Evolutionary conservation across 768 basidiomycete genomes (phyloP), one percentile per base, ranked within the genome.

Genomic region (Boletellus sp.): DNA sequence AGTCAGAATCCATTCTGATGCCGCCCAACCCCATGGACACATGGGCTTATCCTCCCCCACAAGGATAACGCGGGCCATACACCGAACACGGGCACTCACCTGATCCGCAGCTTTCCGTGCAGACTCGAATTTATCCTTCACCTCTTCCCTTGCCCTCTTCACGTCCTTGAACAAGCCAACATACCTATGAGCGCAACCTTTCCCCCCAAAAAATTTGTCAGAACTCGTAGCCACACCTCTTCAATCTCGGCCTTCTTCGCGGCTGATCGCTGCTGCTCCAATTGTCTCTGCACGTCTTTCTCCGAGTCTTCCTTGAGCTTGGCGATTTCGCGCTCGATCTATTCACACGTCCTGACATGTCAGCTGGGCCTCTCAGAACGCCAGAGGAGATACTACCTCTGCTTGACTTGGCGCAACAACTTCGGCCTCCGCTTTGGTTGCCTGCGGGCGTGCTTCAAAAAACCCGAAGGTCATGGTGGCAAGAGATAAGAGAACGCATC

Each of bases 251-350:
- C 31, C n/a, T 41, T 17, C 12, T 31, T 45, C 13, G 41, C 53
- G 1, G 51, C 63, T 36, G 13, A 8, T n/a, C 45, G 48, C 16
- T 64, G 63, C 12, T 55, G 48, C 34, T 42, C 44, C 15, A 63
- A 39, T 17, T 65, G 61, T 26, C 53, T 56, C 37, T 58, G 28
- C 7, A 65, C 61, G 31, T 65, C 63, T 4, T 10, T 53, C 22
- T 32, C 55, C 2, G 63, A 65, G 36, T 65, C 59, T 6, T 47
- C 46, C 42, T 53, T 49, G 13, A 65, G 52, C 31, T 65, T 47
- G 26, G 33, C 43, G 7, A 66, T 58, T 26, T 65, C 41, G 5
- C 57, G 52, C 1, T 60, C 58, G 10, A 65, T 64, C 64, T 64
- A 22, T 13, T 12, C 6, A 16, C 6, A 4, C 35, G 16, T 28